phyloP scores from a whole-genome alignment of 2,329 filamentous ascomycete genomes.

The Chaetomiaceae sp. region DNA sequence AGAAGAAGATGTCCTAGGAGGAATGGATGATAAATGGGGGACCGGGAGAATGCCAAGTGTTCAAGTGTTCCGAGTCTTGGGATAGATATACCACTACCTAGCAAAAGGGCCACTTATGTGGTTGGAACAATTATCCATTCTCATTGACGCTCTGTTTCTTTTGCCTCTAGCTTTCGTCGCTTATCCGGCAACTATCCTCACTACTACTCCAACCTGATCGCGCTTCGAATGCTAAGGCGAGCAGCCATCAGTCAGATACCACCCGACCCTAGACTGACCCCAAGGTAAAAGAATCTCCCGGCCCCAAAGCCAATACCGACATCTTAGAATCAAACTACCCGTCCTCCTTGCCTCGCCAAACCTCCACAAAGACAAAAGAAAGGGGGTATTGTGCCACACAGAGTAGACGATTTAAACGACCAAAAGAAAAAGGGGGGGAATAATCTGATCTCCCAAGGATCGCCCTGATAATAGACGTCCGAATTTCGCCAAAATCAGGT shows the following conservation, averaged over 20 bases:
- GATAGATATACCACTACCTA: background rate
- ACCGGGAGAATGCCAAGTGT: background rate
- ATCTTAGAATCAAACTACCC: too few species aligned
- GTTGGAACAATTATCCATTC: background rate
- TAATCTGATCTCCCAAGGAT: background rate
- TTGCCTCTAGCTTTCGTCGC: background rate
- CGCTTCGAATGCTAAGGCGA: too few species aligned
- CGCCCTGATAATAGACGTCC: background rate
- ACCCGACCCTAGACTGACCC: too few species aligned
- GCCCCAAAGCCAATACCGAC: background rate
- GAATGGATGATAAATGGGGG: too few species aligned
- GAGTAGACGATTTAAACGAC: background rate
- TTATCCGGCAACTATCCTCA: too few species aligned
- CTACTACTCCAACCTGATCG: too few species aligned
- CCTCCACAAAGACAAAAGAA: background rate
- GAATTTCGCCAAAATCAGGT: background rate
- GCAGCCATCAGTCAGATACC: too few species aligned
- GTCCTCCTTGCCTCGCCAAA: background rate
- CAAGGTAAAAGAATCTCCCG: too few species aligned
- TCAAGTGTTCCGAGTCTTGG: background rate
- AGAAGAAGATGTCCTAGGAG: conserved; percentile 37
- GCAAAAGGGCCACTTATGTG: background rate
- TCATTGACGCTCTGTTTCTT: background rate
- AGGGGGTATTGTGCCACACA: conserved; percentile 5
- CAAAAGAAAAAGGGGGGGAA: background rate